phyloP scores from a whole-genome alignment of 805 yeast species.

The Myxozyma nipponensis region DNA sequence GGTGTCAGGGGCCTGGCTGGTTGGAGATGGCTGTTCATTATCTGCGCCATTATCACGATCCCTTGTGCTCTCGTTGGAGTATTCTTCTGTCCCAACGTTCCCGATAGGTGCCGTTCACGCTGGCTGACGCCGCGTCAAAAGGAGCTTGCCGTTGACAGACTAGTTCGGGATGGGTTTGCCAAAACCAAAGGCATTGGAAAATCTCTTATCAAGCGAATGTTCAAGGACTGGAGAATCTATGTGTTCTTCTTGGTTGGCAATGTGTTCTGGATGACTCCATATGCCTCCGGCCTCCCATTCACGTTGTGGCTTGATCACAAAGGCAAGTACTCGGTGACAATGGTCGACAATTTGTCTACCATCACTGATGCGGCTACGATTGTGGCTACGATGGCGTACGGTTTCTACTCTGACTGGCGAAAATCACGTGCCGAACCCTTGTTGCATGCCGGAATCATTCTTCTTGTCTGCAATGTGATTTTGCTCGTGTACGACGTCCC shows the following conservation, averaged over 20 bases:
- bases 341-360: conserved; percentile 48
- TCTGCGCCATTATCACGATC: conserved; percentile 58
- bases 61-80: conserved; percentile 55
- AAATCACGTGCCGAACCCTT: conserved; percentile 19
- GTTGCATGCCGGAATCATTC: conserved; percentile 12
- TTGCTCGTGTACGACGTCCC: conserved; percentile 55
- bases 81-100: conserved; percentile 62
- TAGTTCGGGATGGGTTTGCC: conserved; percentile 30
- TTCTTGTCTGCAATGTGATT: conserved; percentile 39
- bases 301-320: conserved; percentile 15
- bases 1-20: conserved; percentile 55
- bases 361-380: conserved; percentile 59
- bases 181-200: conserved; percentile 16
- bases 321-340: conserved; percentile 5
- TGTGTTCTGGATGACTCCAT: conserved; percentile 22
- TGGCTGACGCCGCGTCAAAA: conserved; percentile 56
- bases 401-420: conserved; percentile 44
- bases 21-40: conserved; percentile 71
- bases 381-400: conserved; percentile 35
- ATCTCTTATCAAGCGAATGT: conserved; percentile 16
- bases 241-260: conserved; percentile 17
- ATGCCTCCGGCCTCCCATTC: conserved; percentile 19
- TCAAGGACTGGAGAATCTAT: conserved; percentile 17
- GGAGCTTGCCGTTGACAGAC: conserved; percentile 46
- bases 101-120: conserved; percentile 51